Conservation (phyloP, 2,329 filamentous ascomycete genomes). For the Scedosporium apiospermum region DNA sequence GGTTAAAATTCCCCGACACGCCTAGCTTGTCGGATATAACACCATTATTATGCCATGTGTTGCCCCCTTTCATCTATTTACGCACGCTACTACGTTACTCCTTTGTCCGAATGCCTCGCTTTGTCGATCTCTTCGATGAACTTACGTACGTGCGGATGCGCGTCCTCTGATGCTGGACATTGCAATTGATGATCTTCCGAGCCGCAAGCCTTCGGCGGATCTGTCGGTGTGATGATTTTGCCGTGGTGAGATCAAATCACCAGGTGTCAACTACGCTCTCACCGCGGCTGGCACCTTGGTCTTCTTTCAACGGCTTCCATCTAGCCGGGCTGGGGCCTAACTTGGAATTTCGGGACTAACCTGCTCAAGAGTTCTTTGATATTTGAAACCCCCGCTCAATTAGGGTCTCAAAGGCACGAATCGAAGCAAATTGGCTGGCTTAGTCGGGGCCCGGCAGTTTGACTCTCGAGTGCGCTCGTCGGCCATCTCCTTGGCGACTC, state of each 20-base stretch:
- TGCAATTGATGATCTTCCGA: no score
- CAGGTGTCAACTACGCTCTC: not conserved
- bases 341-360: not conserved
- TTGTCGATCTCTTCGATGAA: not conserved
- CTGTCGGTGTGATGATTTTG: no score
- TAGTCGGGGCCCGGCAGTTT: not conserved
- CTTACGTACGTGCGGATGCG: not conserved
- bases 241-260: not conserved
- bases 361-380: not conserved
- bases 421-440: not conserved
- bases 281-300: not conserved
- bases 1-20: not conserved
- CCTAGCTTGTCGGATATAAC: not conserved
- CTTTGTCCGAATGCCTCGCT: not conserved
- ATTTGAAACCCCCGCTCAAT: not conserved
- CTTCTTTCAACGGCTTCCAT: not conserved
- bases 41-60: not conserved
- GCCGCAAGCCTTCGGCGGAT: no score
- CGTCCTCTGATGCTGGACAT: not conserved
- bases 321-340: not conserved
- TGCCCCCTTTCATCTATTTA: not conserved
- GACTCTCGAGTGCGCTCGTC: not conserved
- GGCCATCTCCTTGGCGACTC: not conserved
- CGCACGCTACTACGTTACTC: not conserved
- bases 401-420: not conserved